Evolutionary conservation across 192 early-diverging fungal genomes (phyloP).

Genomic region (Jimgerdemannia lactiflua): DNA sequence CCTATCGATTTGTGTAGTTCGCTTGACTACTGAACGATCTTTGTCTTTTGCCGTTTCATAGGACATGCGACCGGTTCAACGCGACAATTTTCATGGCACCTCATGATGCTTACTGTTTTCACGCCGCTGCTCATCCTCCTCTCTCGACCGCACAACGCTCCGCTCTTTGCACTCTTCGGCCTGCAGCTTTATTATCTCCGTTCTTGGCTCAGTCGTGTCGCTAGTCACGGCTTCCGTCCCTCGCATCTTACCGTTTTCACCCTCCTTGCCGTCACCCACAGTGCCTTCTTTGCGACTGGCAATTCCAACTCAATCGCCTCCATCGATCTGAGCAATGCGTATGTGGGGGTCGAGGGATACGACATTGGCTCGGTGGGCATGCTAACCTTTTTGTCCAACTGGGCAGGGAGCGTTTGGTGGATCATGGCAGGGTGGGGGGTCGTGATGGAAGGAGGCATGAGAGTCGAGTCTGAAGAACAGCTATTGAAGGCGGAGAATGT

Average conservation of each 20-base stretch:
- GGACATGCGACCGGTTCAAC: not conserved
- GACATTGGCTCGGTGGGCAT: constrained; percentile 56
- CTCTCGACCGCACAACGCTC: constrained; percentile 57
- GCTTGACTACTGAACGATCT: not conserved
- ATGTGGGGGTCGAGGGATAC: constrained; percentile 69
- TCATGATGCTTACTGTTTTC: constrained; percentile 35
- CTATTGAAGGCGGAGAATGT: constrained; percentile 12
- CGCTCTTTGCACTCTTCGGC: constrained; percentile 53
- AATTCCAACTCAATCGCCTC: constrained; percentile 79
- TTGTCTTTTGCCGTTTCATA: not conserved
- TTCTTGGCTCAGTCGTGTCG: constrained; percentile 18
- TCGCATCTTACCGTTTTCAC: constrained; percentile 14
- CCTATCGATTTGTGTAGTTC: not conserved
- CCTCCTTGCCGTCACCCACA: constrained; percentile 30
- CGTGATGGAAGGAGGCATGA: constrained; percentile 9
- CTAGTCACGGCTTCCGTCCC: not conserved
- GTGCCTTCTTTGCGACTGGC: constrained; percentile 67
- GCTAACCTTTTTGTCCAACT: constrained; percentile 68
- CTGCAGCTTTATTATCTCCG: constrained; percentile 43
- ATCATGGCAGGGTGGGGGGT: constrained; percentile 36
- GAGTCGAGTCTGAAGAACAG: constrained; percentile 4
- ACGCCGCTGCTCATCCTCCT: constrained; percentile 65
- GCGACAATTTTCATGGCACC: not conserved
- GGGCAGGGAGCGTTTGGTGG: constrained; percentile 74
- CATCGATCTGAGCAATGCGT: constrained; percentile 74